Conservation (phyloP, 1,139 yeast species). For the Zhuliangozyma parablackwelliae region DNA sequence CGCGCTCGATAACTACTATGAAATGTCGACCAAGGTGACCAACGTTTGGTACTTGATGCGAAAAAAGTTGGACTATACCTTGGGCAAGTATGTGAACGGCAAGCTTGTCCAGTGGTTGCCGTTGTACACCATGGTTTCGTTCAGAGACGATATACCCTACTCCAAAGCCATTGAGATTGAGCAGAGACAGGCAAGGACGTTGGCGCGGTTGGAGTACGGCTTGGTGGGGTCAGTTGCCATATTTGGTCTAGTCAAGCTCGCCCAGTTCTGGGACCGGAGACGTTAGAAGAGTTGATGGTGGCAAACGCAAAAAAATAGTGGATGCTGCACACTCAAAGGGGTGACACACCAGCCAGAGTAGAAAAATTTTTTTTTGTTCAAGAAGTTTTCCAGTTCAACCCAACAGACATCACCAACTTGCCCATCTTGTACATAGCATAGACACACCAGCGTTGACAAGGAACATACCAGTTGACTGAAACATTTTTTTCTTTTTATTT, state of each 20-base stretch:
- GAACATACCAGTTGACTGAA: no score
- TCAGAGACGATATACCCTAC: conserved; percentile 78
- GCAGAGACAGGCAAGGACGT: conserved; percentile 44
- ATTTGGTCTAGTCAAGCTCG: conserved; percentile 7
- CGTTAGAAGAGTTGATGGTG: not conserved
- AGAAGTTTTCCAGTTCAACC: no score
- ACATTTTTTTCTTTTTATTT: no score
- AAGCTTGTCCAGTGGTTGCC: conserved; percentile 69
- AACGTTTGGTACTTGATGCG: conserved; percentile 59
- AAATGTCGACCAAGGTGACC: conserved; percentile 82
- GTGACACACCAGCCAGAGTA: no score
- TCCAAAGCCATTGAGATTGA: conserved; percentile 62
- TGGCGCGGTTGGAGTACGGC: conserved; percentile 25
- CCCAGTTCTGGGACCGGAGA: conserved; percentile 4
- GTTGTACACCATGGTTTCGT: conserved; percentile 87
- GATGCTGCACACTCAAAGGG: no score
- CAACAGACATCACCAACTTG: no score
- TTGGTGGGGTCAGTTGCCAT: conserved; percentile 14
- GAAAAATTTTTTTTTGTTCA: no score
- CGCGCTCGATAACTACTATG: conserved; percentile 77
- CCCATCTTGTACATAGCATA: no score
- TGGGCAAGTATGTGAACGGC: conserved; percentile 48
- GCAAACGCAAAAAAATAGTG: no score
- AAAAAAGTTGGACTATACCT: conserved; percentile 61
- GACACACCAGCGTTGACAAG: no score